Percentiles rank a stretch among this genome's conserved stretches.
Conservation (phyloP, 306 rosid genomes). For the Quercus berberidifolia region DNA sequence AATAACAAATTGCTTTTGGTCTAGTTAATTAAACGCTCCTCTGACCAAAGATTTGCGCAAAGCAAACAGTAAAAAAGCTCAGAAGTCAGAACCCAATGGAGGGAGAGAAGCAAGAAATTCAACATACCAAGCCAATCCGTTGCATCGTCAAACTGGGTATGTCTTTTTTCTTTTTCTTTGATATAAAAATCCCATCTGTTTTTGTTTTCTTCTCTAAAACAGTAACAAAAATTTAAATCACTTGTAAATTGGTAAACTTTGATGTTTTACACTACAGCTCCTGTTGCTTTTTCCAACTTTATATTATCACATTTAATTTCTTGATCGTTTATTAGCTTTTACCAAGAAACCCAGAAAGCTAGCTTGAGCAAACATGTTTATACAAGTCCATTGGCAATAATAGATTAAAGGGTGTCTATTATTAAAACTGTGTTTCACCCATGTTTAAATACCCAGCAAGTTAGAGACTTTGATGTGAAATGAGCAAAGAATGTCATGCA, state of each 20-base stretch:
- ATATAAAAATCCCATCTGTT: background rate
- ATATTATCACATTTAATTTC: no score
- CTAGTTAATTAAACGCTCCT: no score
- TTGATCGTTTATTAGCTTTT: background rate
- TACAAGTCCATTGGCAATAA: background rate
- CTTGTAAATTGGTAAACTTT: background rate
- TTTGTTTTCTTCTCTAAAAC: background rate
- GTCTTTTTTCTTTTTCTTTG: background rate
- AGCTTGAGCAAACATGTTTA: background rate
- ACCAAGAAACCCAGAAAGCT: background rate
- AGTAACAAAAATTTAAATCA: background rate
- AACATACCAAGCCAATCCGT: conserved; percentile 46
- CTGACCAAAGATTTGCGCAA: background rate
- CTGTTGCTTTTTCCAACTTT: background rate
- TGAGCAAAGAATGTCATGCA: no score
- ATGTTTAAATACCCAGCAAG: no score
- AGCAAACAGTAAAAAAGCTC: background rate
- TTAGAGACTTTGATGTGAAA: no score
- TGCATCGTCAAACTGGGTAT: conserved; percentile 86
- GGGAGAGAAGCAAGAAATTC: conserved; percentile 15
- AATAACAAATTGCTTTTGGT: no score
- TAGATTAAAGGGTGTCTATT: background rate
- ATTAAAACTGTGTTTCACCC: no score
- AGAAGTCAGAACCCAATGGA: conserved; percentile 29
- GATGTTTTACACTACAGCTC: background rate